Conservation (phyloP, 441 rosid genomes). For the Adansonia rubrostipa region DNA sequence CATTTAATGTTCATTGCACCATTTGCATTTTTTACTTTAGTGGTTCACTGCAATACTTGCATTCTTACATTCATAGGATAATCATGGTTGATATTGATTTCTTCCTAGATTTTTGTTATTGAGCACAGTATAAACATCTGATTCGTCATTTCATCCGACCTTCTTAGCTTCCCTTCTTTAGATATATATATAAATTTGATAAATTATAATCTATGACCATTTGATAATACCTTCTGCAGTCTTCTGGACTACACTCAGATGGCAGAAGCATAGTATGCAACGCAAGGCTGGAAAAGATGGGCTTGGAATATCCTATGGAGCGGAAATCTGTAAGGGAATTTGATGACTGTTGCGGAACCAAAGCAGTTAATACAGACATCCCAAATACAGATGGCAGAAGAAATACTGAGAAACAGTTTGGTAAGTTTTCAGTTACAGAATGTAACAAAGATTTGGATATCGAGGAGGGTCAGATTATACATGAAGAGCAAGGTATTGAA, state of each 20-base stretch:
- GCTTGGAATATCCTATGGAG: conserved; percentile 31
- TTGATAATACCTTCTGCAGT: conserved; percentile 43
- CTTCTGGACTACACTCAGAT: conserved; percentile 32
- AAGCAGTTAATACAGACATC: conserved; percentile 22
- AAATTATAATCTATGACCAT: conserved; percentile 28
- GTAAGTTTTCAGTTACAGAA: conserved; percentile 29
- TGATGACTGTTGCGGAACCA: conserved; percentile 26
- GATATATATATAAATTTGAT: conserved; percentile 5
- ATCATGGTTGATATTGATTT: not conserved
- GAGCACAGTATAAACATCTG: conserved; percentile 10
- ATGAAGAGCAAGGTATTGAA: conserved; percentile 30
- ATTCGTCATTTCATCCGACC: not conserved
- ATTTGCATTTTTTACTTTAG: too few relatives aligned
- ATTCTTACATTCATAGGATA: not conserved
- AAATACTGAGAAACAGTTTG: conserved; percentile 26
- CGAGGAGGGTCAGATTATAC: conserved; percentile 54
- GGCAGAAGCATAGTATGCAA: conserved; percentile 26
- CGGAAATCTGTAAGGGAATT: conserved; percentile 19
- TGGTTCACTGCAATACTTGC: not conserved
- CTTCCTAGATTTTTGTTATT: not conserved
- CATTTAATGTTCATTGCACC: not conserved
- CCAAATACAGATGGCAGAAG: conserved; percentile 11
- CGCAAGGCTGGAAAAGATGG: conserved; percentile 30
- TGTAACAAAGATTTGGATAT: conserved; percentile 34
- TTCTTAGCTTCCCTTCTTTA: not conserved